Evolutionary conservation across 139 green algal genomes (phyloP).

Genomic region (Edaphochlamys debaryana): DNA sequence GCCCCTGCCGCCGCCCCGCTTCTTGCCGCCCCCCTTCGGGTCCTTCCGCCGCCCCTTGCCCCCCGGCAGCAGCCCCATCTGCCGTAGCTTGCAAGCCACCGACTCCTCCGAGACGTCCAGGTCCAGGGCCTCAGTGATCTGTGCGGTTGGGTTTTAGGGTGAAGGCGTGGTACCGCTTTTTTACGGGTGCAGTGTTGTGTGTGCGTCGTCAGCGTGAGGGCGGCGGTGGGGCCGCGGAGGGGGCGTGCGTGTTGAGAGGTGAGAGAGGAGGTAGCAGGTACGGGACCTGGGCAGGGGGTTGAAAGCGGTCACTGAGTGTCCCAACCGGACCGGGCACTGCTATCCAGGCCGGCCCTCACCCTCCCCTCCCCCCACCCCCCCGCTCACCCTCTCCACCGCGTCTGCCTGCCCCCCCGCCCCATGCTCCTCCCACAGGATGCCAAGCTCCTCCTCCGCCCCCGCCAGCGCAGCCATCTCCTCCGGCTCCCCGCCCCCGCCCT

Average conservation of each 20-base stretch:
- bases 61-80: constrained; percentile 35
- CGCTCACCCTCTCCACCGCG: background rate
- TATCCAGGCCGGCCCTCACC: too few species aligned
- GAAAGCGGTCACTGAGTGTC: too few species aligned
- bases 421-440: constrained; percentile 32
- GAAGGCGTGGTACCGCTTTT: background rate
- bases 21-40: background rate
- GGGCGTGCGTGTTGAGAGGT: too few species aligned
- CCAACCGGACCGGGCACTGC: too few species aligned
- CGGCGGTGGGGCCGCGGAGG: too few species aligned
- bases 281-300: too few species aligned
- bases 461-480: background rate
- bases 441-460: constrained; percentile 34
- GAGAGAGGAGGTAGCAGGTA: too few species aligned
- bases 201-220: too few species aligned
- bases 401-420: background rate
- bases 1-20: background rate
- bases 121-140: constrained; percentile 15
- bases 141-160: background rate
- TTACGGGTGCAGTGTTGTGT: background rate
- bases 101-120: background rate
- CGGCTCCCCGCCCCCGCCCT: background rate
- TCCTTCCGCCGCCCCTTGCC: background rate
- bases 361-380: background rate
- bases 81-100: background rate